These are phyloP conservation scores for Furcasterigmium sp. DNA, from an alignment of 2,329 filamentous ascomycete species.

Conservation along the genomic window DNA sequence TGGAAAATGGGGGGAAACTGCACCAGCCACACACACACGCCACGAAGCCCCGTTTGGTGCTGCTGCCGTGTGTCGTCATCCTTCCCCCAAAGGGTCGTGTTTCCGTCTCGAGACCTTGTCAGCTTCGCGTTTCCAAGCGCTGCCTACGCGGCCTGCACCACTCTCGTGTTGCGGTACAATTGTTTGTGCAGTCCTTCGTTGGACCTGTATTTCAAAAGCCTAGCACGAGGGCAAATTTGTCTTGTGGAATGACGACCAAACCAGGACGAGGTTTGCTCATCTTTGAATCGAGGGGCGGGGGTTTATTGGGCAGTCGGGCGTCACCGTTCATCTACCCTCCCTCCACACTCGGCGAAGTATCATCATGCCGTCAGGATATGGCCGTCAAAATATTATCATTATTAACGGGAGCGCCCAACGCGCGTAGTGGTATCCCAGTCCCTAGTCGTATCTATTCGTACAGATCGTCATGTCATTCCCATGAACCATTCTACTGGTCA, in stretches of 20 bases:
- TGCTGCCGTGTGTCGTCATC: not conserved
- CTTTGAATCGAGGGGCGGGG: no score
- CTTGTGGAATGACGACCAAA: no score
- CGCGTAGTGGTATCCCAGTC: not conserved
- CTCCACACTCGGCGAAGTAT: no score
- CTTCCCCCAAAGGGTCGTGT: not conserved
- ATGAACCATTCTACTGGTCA: constrained; percentile 14
- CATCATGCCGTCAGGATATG: not conserved
- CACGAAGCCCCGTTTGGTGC: not conserved
- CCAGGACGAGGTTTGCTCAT: no score
- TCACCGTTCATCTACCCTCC: no score
- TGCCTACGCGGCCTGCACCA: not conserved
- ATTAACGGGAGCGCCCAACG: not conserved
- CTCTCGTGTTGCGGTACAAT: no score
- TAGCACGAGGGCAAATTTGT: no score
- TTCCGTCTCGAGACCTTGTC: no score
- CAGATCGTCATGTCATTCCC: constrained; percentile 1
- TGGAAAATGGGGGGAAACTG: not conserved
- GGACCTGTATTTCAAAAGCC: no score
- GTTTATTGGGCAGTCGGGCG: not conserved
- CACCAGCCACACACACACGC: not conserved
- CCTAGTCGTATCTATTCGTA: constrained; percentile 4
- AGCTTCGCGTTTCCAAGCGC: not conserved
- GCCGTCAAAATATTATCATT: not conserved
- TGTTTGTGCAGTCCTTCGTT: no score